These are phyloP conservation scores for Sanghuangporus weigelae DNA, from an alignment of 1,284 basidiomycete species.

Conservation along the genomic window DNA sequence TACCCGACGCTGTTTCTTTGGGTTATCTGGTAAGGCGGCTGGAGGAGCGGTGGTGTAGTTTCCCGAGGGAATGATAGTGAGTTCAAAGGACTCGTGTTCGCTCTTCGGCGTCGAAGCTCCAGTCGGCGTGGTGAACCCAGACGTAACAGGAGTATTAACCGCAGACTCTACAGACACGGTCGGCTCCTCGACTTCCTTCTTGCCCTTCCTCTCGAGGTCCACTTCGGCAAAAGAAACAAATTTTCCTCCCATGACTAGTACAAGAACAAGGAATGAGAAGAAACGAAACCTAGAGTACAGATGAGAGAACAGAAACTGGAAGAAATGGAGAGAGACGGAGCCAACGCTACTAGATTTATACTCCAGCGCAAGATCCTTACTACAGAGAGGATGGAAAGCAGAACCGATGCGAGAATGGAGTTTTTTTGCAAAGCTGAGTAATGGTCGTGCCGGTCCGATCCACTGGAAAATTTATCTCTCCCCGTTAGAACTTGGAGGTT, in stretches of 20 bases:
- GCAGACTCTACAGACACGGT: neutral
- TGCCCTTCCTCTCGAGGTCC: neutral
- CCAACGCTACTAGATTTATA: neutral
- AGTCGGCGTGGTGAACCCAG: neutral
- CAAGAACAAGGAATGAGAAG: neutral
- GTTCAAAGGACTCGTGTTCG: neutral
- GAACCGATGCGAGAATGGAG: neutral
- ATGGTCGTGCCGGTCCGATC: neutral
- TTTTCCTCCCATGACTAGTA: neutral
- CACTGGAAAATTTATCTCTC: neutral
- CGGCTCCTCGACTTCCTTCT: neutral
- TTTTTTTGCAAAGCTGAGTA: neutral
- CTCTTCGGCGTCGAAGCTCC: neutral
- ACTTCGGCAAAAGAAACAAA: slow-evolving; percentile 1
- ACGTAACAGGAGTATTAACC: neutral
- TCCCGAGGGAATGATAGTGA: neutral
- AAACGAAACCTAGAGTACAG: neutral
- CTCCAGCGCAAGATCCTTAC: neutral
- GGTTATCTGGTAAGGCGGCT: neutral
- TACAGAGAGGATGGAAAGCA: neutral
- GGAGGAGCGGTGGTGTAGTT: neutral
- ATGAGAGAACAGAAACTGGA: neutral
- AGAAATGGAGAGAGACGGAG: neutral
- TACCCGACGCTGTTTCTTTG: slow-evolving; percentile 2
- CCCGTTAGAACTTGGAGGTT: neutral